Evolutionary conservation across 225 moss, liverwort and hornwort genomes (phyloP).

Genomic region (Antitrichia curtipendula): DNA sequence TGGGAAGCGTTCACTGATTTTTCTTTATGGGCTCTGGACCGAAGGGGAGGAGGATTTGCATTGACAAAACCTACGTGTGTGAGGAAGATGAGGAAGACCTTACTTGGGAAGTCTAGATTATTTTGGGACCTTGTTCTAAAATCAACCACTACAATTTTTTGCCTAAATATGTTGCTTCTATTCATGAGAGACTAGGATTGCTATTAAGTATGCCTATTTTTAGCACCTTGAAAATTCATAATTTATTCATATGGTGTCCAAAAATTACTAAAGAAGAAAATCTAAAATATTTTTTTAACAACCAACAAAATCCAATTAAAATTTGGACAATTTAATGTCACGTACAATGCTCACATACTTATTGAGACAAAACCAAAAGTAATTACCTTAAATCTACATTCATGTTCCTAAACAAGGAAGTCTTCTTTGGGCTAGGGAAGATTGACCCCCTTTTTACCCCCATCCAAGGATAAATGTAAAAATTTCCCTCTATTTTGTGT

Average conservation of each 20-base stretch:
- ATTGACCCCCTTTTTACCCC: too few relatives aligned
- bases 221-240: not conserved
- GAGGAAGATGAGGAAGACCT: too few relatives aligned
- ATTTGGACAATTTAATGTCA: not conserved
- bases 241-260: fast-evolving
- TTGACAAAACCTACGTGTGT: not conserved
- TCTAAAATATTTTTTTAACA: too few relatives aligned
- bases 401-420: too few relatives aligned
- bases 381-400: not conserved
- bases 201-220: fast-evolving
- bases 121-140: not conserved
- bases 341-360: not conserved
- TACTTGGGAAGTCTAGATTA: too few relatives aligned
- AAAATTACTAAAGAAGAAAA: not conserved
- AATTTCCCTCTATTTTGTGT: too few relatives aligned
- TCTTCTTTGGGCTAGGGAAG: too few relatives aligned
- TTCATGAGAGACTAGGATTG: not conserved
- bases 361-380: too few relatives aligned
- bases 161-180: not conserved
- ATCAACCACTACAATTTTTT: fast-evolving
- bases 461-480: too few relatives aligned
- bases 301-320: not conserved
- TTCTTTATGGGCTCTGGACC: not conserved
- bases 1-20: not conserved
- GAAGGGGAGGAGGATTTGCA: not conserved